Evolutionary conservation across 768 basidiomycete species (phyloP).

Genomic region (Termitomyces sp.): DNA sequence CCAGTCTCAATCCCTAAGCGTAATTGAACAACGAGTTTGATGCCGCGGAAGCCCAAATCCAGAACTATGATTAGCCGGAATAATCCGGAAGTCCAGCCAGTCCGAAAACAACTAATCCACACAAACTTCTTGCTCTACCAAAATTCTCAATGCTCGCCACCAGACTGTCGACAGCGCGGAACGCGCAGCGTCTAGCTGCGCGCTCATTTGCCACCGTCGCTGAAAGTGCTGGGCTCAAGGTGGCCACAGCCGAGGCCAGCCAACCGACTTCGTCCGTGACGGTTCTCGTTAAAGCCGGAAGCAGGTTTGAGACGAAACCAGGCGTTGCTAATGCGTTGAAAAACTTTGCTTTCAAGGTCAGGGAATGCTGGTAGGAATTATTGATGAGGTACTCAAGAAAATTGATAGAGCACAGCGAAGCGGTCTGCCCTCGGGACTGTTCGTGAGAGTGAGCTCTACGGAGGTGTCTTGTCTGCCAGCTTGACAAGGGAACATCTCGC

Average conservation of each 20-base stretch:
- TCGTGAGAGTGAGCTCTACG: conserved; percentile 90
- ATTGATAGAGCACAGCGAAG: conserved; percentile 69
- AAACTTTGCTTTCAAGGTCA: conserved; percentile 98
- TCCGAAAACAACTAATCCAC: conserved; percentile 17
- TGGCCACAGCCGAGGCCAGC: conserved; percentile 79
- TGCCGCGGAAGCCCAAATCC: background rate
- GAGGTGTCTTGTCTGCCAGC: conserved; percentile 83
- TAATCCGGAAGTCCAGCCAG: conserved; percentile 18
- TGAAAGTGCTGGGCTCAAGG: conserved; percentile 78
- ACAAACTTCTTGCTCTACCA: conserved; percentile 23
- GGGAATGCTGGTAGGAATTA: background rate
- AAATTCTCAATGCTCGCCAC: conserved; percentile 54
- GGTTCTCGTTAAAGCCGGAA: conserved; percentile 89
- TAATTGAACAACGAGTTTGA: background rate
- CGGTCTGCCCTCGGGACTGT: conserved; percentile 88
- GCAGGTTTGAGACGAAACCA: conserved; percentile 81
- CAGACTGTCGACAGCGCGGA: conserved; percentile 56
- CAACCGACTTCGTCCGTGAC: conserved; percentile 85
- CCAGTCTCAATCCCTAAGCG: background rate
- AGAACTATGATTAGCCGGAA: conserved; percentile 13
- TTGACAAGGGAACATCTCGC: conserved; percentile 89
- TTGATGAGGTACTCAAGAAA: background rate
- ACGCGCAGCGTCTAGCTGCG: conserved; percentile 52
- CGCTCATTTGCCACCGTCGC: conserved; percentile 82
- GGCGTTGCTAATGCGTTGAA: conserved; percentile 94